Conservation (phyloP, 768 basidiomycete species). For the Kwoniella bestiolae region DNA sequence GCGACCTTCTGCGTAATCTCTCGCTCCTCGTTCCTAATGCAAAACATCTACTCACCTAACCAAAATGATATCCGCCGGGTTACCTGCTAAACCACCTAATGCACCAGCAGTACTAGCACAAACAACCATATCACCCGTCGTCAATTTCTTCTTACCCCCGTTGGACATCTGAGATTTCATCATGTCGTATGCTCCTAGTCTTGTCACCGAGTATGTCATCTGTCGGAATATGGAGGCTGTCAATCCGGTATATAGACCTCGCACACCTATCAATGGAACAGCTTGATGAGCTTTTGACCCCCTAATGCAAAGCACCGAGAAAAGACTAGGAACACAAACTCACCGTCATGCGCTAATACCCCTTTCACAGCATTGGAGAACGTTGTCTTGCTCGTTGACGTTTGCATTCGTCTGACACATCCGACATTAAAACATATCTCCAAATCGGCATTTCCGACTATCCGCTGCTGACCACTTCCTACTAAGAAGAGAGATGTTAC, state of each 20-base stretch:
- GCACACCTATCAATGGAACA: constrained; percentile 41
- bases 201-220: constrained; percentile 48
- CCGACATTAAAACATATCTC: background rate
- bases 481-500: background rate
- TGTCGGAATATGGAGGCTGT: constrained; percentile 54
- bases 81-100: constrained; percentile 51
- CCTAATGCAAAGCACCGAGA: too few relatives aligned
- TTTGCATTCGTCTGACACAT: constrained; percentile 53
- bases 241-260: constrained; percentile 54
- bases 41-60: constrained; percentile 30
- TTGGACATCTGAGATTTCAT: constrained; percentile 46
- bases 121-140: constrained; percentile 42
- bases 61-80: constrained; percentile 49
- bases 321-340: too few relatives aligned
- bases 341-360: constrained; percentile 36
- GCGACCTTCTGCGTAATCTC: too few relatives aligned
- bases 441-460: constrained; percentile 1
- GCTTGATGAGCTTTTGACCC: too few relatives aligned
- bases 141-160: constrained; percentile 28
- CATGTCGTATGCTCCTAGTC: constrained; percentile 55
- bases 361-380: constrained; percentile 34
- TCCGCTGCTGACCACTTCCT: background rate
- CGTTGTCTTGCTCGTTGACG: constrained; percentile 37
- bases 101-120: constrained; percentile 55
- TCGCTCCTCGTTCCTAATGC: background rate